phyloP scores from a whole-genome alignment of 2,329 filamentous ascomycete genomes.

The Arachnopeziza araneosa region DNA sequence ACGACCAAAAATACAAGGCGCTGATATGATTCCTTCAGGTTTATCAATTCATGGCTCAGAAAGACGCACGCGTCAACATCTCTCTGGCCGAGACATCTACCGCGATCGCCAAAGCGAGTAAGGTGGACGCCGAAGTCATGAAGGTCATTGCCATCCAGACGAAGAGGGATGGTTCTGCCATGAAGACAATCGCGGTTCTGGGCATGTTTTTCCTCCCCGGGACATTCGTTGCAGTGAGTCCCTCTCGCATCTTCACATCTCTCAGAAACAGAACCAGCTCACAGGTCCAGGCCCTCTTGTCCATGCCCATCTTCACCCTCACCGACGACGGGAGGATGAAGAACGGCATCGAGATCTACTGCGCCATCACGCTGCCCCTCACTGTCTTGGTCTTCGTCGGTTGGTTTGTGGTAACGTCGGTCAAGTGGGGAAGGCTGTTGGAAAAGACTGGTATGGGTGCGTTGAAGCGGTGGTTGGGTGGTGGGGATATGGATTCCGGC shows the following conservation, averaged over 20 bases:
- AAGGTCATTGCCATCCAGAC: constrained; percentile 15
- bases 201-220: constrained; percentile 19
- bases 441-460: background rate
- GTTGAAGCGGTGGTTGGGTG: background rate
- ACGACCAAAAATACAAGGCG: too few species aligned
- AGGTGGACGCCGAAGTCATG: constrained; percentile 25
- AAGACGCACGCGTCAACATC: constrained; percentile 16
- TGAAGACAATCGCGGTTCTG: constrained; percentile 47
- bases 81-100: constrained; percentile 4
- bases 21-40: constrained; percentile 3
- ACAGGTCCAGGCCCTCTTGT: constrained; percentile 8
- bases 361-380: constrained; percentile 8
- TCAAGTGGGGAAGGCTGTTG: constrained; percentile 25
- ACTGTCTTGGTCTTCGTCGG: constrained; percentile 1
- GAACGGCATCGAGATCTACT: constrained; percentile 10
- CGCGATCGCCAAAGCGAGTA: constrained; percentile 9
- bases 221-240: constrained; percentile 19
- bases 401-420: constrained; percentile 5
- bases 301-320: constrained; percentile 7
- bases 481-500: background rate
- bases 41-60: constrained; percentile 15
- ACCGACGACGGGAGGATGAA: constrained; percentile 5
- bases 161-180: constrained; percentile 31
- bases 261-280: too few species aligned
- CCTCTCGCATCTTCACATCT: background rate